Evolutionary conservation across 1,284 basidiomycete species (phyloP).

Genomic region (Ceratobasidium theobromae): DNA sequence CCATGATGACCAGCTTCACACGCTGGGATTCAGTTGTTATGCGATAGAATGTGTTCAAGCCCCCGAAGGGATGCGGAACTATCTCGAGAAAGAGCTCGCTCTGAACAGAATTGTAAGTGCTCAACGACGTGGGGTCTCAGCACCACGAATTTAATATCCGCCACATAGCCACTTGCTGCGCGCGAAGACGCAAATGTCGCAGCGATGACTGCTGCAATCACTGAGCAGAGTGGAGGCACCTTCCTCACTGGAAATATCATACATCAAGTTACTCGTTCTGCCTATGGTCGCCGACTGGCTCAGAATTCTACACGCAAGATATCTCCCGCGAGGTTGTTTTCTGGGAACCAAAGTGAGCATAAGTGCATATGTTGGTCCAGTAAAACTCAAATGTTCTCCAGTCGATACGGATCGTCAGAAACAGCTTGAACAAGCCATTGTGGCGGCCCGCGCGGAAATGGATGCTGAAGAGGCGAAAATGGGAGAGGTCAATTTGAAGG

Average conservation of each 20-base stretch:
- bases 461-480: constrained; percentile 17
- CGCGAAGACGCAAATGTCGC: constrained; percentile 57
- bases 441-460: constrained; percentile 7
- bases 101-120: constrained; percentile 67
- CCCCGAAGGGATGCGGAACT: constrained; percentile 65
- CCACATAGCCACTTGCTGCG: constrained; percentile 66
- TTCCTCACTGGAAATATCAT: constrained; percentile 65
- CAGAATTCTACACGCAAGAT: constrained; percentile 31
- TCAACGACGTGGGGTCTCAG: not conserved
- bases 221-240: constrained; percentile 49
- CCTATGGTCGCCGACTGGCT: constrained; percentile 32
- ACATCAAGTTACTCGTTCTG: constrained; percentile 63
- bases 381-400: constrained; percentile 1
- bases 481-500: constrained; percentile 2
- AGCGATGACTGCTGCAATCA: constrained; percentile 44
- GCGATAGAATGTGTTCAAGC: constrained; percentile 75
- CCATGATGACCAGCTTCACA: constrained; percentile 52
- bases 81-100: constrained; percentile 58
- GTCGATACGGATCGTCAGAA: constrained; percentile 31
- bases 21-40: constrained; percentile 77
- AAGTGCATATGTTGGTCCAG: not conserved
- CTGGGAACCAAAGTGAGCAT: constrained; percentile 16
- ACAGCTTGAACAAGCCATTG: constrained; percentile 27
- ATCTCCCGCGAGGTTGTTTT: constrained; percentile 35
- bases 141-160: not conserved